Evolutionary conservation across 352 stramenopile species (phyloP), one percentile per base, ranked within the genome.

Genomic region (Aphanomyces invadans): DNA sequence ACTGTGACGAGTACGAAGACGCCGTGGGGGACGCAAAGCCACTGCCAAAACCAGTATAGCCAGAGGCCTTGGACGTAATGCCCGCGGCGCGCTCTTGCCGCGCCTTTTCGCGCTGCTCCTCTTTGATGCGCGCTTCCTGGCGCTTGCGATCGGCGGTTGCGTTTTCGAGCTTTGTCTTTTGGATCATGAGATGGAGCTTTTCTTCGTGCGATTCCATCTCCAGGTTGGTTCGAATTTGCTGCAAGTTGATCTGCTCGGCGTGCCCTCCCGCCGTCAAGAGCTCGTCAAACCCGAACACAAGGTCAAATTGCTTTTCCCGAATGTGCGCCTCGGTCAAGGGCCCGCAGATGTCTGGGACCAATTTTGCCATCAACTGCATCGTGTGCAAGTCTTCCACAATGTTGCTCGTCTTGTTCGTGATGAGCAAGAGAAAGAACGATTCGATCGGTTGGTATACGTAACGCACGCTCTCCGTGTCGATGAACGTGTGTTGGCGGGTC

Each of bases 121-220:
- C 85, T 70, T 92, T 90, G 70, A 96, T 95, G 39, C 83, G 80
- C 45, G 79, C 83, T 65, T 83, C 89, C 73, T 95, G 86, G 72
- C 86, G 85, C 76, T 91, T 92, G 78, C 92, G 92, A 73, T 95
- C 85, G 68, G 92, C 85, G 75, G 91, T 93, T 26, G 88, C 88
- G 2, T 87, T 84, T 1, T 87, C 86, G 48, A 85, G 89, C 80
- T 98, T 98, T 75, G 86, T 95, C 76, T 98, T 87, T 68, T 98
- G 87, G 68, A 99, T 97, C 87, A 99, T 98, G 54, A 97, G 93
- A 74, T 97, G 85, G 63, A 99, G 89, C 75, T 98, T 98, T 81
- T 99, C 97, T 78, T 99, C 97, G 77, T 99, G 97, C 65, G 85
- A 98, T 73, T 99, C 96, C 97, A 99, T 99, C 68, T 98, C 88